A percentile compares a stretch with the other conserved stretches of the same genome.
phyloP scores from a whole-genome alignment of 2,329 filamentous ascomycete species.

The Colletotrichum sp. region DNA sequence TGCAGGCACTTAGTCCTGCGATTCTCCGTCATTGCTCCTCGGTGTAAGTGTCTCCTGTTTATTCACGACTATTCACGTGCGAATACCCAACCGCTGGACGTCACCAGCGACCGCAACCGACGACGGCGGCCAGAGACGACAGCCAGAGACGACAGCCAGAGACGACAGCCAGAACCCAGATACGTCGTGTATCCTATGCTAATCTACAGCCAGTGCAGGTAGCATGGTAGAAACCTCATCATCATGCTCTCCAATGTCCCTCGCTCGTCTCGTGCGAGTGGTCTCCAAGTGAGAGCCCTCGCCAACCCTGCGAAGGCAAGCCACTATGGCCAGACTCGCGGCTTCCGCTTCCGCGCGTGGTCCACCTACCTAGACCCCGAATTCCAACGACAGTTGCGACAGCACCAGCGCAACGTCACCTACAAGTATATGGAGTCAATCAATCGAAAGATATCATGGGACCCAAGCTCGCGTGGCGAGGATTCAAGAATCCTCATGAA shows the following conservation, averaged over 20 bases:
- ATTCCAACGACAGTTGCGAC: conserved; percentile 46
- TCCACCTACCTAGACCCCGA: conserved; percentile 46
- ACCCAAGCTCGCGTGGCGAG: conserved; percentile 40
- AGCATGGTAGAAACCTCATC: conserved; percentile 15
- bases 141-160: neutral
- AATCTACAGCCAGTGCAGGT: neutral
- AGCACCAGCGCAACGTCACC: conserved; percentile 46
- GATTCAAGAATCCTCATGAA: conserved; percentile 42
- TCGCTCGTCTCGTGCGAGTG: conserved; percentile 32
- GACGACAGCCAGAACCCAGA: neutral
- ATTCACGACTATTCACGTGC: neutral
- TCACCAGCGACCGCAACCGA: neutral
- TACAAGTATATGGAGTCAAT: conserved; percentile 52
- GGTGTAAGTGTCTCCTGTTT: neutral
- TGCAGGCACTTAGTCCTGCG: neutral
- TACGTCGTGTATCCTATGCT: neutral
- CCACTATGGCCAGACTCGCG: conserved; percentile 45
- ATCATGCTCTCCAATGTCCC: conserved; percentile 31
- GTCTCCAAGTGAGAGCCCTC: conserved; percentile 23
- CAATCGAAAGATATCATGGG: conserved; percentile 51
- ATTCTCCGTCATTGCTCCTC: neutral
- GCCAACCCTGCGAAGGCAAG: conserved; percentile 12
- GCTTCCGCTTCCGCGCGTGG: conserved; percentile 56
- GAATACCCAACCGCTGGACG: neutral
- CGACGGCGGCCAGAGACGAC: neutral